Base-by-base conservation (phyloP, 1,284 basidiomycete species). In the Gomphus bonarii region DNA sequence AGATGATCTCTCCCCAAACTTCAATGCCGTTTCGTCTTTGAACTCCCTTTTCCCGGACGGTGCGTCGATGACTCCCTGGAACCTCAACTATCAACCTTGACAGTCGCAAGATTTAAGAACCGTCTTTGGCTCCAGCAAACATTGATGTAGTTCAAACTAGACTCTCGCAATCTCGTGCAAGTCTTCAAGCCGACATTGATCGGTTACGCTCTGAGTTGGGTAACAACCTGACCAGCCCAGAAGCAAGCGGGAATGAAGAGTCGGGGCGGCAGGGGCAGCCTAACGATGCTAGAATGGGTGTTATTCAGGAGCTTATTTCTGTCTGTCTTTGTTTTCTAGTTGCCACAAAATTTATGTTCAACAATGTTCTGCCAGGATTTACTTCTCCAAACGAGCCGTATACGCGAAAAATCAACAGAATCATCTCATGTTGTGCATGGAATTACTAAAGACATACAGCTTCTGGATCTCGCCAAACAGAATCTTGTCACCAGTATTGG, bases 391-490 rank as follows among this genome's bases (percentile, higher is more conserved):
- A 94, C 97, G 81, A 91, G 88, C 25, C 84, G 86, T 55, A 97
- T 98, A 63, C 81, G 92, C 38, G 93, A 97, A 69, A 95, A 97
- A 69, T 92, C 94, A 0, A 89, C 91, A 0, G 94, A 97, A 69
- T 94, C 92, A 11, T 95, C 99, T 68, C 91, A 91, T 1, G 92
- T 97, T 50, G 97, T 99, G 36, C 81, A 89, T 59, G 85, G 92
- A 61, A 97, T 99, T 64, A 99, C 97, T 5, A 87, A 91, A 63
- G 97, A 99, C 69, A 98, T 99, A 57, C 93, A 97, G 68, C 83
- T 88, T 6, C 78, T 99, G 35, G 97, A 99, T 68, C 75, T 90
- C 35, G 95, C 94, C 33, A 99, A 99, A 78, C 87, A 85, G 71
- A 98, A 99, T 67, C 78, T 95, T 49, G 86, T 88, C 25, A 73